Percentiles rank a stretch among this genome's conserved stretches.
These are phyloP conservation scores for Xylaria sp. DNA, from an alignment of 2,329 filamentous ascomycete genomes.

Conservation along the genomic window DNA sequence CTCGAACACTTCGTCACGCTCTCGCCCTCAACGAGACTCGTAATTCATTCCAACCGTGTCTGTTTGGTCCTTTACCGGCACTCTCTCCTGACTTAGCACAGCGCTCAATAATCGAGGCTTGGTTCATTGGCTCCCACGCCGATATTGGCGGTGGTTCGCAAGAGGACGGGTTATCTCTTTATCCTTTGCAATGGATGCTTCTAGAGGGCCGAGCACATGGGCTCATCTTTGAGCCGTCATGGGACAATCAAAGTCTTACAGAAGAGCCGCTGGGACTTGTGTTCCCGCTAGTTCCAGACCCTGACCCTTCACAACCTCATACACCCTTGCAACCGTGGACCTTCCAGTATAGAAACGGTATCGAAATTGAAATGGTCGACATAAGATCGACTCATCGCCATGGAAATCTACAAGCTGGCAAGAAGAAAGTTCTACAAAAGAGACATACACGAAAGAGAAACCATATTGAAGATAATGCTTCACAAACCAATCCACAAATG, in stretches of 20 bases:
- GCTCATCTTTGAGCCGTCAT: slow-evolving; percentile 35
- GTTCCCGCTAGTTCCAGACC: slow-evolving; percentile 21
- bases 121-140: slow-evolving; percentile 47
- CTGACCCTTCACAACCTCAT: slow-evolving; percentile 19
- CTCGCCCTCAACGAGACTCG: slow-evolving; percentile 48
- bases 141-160: slow-evolving; percentile 46
- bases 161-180: slow-evolving; percentile 47
- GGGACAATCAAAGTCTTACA: slow-evolving; percentile 20
- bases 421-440: slow-evolving; percentile 26
- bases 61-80: slow-evolving; percentile 36
- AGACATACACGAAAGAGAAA: slow-evolving; percentile 12
- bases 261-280: slow-evolving; percentile 32
- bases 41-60: slow-evolving; percentile 29
- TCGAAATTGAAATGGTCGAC: slow-evolving; percentile 34
- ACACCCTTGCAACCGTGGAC: slow-evolving; percentile 27
- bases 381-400: slow-evolving; percentile 32
- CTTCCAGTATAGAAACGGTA: slow-evolving; percentile 33
- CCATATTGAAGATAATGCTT: slow-evolving; percentile 3
- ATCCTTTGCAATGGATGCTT: slow-evolving; percentile 51
- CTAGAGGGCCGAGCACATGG: slow-evolving; percentile 42
- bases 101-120: slow-evolving; percentile 44
- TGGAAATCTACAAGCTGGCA: slow-evolving; percentile 30
- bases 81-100: slow-evolving; percentile 30
- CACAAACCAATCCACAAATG: background rate
- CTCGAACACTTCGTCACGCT: slow-evolving; percentile 45